phyloP scores from a whole-genome alignment of 208 protist species.

The Acanthamoeba lenticulata region DNA sequence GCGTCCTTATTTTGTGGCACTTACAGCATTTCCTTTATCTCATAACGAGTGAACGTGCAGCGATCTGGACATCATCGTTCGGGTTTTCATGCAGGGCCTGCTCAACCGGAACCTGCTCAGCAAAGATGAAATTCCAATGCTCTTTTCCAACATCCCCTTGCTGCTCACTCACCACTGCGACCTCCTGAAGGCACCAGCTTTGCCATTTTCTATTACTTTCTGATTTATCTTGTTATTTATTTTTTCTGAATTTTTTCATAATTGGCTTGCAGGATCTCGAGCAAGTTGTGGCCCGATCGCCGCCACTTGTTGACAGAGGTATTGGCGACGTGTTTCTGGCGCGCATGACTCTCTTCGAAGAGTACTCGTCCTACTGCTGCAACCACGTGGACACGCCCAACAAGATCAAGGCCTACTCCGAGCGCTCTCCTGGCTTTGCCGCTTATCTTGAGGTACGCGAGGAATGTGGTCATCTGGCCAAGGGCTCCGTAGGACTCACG shows the following conservation, averaged over 20 bases:
- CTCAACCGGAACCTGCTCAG: not conserved
- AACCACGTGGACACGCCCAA: not conserved
- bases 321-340: not conserved
- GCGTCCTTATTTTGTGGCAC: too few species aligned
- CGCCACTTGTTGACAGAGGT: not conserved
- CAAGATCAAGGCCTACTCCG: not conserved
- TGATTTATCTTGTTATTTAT: too few species aligned
- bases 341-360: not conserved
- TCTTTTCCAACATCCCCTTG: not conserved
- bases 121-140: not conserved
- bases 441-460: not conserved
- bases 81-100: not conserved
- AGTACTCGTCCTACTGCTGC: not conserved
- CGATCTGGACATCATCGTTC: not conserved
- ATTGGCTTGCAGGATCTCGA: too few species aligned
- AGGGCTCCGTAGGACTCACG: too few species aligned
- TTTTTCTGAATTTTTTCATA: too few species aligned
- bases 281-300: too few species aligned
- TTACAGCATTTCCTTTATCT: too few species aligned
- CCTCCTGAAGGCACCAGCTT: not conserved
- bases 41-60: not conserved
- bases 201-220: too few species aligned
- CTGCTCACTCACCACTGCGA: not conserved
- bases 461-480: too few species aligned
- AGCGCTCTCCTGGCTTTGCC: not conserved